A percentile compares a stretch with the other conserved stretches of the same genome.
These are phyloP conservation scores for Erysimum cheiri DNA, from an alignment of 441 rosid species.

Conservation along the genomic window DNA sequence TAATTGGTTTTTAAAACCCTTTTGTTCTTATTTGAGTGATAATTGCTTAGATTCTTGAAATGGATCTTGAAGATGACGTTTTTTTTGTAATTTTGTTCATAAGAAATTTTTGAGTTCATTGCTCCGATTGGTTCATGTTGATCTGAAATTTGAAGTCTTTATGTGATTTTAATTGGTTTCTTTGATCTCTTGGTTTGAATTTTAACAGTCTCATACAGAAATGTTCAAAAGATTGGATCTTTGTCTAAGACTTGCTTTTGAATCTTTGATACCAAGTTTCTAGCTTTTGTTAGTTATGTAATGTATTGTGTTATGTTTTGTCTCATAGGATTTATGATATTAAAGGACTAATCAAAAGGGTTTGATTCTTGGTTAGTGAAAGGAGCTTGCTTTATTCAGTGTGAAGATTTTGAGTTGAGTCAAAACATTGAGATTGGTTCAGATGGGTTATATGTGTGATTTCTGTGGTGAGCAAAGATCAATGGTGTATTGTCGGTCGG, in stretches of 20 bases:
- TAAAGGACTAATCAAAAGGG: conserved; percentile 11
- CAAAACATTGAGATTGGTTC: conserved; percentile 32
- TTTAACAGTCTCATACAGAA: neutral
- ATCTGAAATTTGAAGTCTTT: conserved; percentile 26
- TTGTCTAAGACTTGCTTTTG: conserved; percentile 20
- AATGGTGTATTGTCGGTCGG: conserved; percentile 86
- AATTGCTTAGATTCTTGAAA: neutral
- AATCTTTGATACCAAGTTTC: conserved; percentile 10
- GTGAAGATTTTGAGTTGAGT: conserved; percentile 35
- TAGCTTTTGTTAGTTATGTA: conserved; percentile 9
- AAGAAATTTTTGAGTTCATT: conserved; percentile 4
- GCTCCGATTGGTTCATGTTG: conserved; percentile 1
- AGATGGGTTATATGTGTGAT: conserved; percentile 89
- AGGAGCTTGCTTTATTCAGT: conserved; percentile 20
- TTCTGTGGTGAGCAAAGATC: conserved; percentile 90
- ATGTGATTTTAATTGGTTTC: neutral
- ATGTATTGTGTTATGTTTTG: neutral
- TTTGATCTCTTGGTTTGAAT: neutral
- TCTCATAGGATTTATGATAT: neutral
- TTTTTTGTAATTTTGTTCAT: conserved; percentile 2
- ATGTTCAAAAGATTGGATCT: conserved; percentile 8
- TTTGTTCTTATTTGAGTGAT: neutral
- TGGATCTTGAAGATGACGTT: neutral
- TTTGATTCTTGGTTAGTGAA: conserved; percentile 29
- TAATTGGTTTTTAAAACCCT: neutral